Percentiles rank a stretch among this genome's conserved stretches.
phyloP scores from a whole-genome alignment of 306 rosid species.

The Lathyrus sativus region DNA sequence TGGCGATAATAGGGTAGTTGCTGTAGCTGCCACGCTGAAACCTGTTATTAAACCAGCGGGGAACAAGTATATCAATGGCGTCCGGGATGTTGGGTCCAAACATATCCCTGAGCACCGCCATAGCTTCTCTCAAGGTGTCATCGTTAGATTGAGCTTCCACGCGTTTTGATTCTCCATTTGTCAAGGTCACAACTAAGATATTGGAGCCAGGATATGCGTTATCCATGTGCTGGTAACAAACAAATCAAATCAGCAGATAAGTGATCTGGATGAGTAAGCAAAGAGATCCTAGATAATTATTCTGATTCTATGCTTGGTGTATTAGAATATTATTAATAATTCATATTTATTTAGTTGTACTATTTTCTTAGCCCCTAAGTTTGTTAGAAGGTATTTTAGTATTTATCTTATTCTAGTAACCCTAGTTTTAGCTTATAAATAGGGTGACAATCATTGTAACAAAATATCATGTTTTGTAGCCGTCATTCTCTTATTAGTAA shows the following conservation, averaged over 20 bases:
- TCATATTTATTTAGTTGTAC: too few relatives aligned
- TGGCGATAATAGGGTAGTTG: conserved; percentile 76
- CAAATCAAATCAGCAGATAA: conserved; percentile 47
- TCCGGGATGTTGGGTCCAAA: conserved; percentile 79
- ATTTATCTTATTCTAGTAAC: too few relatives aligned
- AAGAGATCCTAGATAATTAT: conserved; percentile 27
- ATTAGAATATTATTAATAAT: too few relatives aligned
- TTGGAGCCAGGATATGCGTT: conserved; percentile 94
- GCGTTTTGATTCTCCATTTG: conserved; percentile 93
- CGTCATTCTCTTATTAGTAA: too few relatives aligned
- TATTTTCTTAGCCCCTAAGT: too few relatives aligned
- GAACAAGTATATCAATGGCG: conserved; percentile 83
- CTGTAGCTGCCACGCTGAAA: conserved; percentile 97
- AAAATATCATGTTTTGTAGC: too few relatives aligned
- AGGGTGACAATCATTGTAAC: too few relatives aligned
- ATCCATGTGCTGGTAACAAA: conserved; percentile 93
- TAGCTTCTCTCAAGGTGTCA: conserved; percentile 81
- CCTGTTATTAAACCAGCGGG: conserved; percentile 91
- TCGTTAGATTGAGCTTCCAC: conserved; percentile 82
- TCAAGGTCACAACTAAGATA: conserved; percentile 90
- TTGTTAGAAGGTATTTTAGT: too few relatives aligned
- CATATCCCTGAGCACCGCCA: conserved; percentile 85
- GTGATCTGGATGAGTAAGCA: conserved; percentile 35
- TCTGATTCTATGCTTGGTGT: conserved; percentile 17
- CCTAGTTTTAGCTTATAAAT: too few relatives aligned